Evolutionary conservation across 306 rosid genomes (phyloP).

Genomic region (Canavalia ensiformis): DNA sequence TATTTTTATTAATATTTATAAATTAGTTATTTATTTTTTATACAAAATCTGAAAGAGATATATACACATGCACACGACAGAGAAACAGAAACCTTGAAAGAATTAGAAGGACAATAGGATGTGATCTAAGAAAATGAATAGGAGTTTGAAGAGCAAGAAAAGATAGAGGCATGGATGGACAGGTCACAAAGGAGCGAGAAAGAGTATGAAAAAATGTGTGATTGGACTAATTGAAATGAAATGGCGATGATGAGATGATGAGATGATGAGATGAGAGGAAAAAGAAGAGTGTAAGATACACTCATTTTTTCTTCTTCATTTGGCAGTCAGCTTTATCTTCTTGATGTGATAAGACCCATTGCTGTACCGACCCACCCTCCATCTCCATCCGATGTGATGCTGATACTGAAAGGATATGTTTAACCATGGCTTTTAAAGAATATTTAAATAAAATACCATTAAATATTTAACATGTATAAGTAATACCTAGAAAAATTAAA

Average conservation of each 20-base stretch:
- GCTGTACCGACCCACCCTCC: not conserved
- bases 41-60: no score
- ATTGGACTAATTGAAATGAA: constrained; percentile 24
- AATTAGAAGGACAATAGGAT: no score
- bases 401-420: not conserved
- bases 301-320: not conserved
- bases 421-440: no score
- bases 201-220: not conserved
- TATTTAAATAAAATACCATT: no score
- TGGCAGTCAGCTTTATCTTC: not conserved
- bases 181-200: not conserved
- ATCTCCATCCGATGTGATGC: not conserved
- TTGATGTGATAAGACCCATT: not conserved
- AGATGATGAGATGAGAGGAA: not conserved
- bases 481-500: no score
- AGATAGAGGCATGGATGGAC: constrained; percentile 1
- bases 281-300: not conserved
- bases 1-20: no score
- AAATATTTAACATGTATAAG: no score
- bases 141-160: not conserved
- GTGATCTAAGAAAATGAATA: no score
- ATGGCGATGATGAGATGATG: no score
- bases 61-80: no score
- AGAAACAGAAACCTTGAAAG: no score
- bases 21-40: no score